Evolutionary conservation across 305 asterid genomes (phyloP), one percentile per base, ranked within the genome.

Genomic region (Fraxinus dipetala): DNA sequence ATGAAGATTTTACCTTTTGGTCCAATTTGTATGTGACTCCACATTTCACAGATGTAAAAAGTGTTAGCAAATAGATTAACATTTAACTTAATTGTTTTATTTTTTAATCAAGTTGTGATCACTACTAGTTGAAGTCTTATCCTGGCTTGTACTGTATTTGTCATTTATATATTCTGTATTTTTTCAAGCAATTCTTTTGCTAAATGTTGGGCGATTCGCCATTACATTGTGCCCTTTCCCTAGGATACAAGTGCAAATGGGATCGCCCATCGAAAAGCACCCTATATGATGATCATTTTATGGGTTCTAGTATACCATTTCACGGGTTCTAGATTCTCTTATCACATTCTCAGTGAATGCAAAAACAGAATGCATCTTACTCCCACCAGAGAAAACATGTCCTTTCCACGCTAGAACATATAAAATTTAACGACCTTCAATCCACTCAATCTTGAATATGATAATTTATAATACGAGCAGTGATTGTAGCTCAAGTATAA

Each of bases 1-100:
- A 13, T 94, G 92, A 93, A 30, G 59, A n/a, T 40, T 77, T 79
- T n/a, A 14, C 38, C 30, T 79, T 77, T 70, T 18, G 28, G 78
- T 82, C 32, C 16, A 24, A 5, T 72, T 84, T 72, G 77, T 82
- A 78, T 34, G 80, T 11, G 38, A 31, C 11, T 30, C 31, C 16
- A 30, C 22, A 30, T 51, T 54, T 77, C 51, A 30, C 80, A 28
- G 18, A 10, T 54, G 72, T 54, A 77, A 10, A 77, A 45, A 77
- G 32, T 13, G 18, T n/a, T 1, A 18, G 32, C 20, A 51, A 30
- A 70, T 70, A 32, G 76, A 40, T 70, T 6, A 31, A 54, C 34
- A 77, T 77, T 31, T 31, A 38, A 32, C 40, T 32, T 54, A 51
- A 51, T 20, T 77, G 13, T 14, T 54, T n/a, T 16, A 35, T 16